Conservation (phyloP, 2,329 filamentous ascomycete species). For the Fusarium nodosum region DNA sequence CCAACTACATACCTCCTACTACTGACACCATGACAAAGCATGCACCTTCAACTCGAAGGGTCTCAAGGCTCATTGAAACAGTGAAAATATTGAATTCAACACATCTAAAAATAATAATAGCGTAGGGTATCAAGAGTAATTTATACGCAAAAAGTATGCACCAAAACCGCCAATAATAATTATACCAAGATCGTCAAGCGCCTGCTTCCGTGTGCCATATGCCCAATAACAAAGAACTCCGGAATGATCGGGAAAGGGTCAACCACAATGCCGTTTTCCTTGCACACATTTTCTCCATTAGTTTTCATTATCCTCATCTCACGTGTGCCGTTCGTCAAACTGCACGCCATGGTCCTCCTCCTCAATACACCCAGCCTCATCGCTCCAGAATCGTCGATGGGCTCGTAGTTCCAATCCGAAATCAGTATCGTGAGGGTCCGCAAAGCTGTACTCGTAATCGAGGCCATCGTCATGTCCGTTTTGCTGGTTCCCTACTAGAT, state of each 20-base stretch:
- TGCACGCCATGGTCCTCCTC: slow-evolving; percentile 53
- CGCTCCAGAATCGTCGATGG: slow-evolving; percentile 54
- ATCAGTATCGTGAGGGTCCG: slow-evolving; percentile 52
- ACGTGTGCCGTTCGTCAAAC: slow-evolving; percentile 43
- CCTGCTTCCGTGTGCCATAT: slow-evolving; percentile 26
- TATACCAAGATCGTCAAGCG: slow-evolving; percentile 20
- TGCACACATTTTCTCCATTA: slow-evolving; percentile 24
- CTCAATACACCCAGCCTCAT: slow-evolving; percentile 55
- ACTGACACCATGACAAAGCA: slow-evolving; percentile 11
- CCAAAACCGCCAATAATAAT: slow-evolving; percentile 19
- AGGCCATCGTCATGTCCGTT: slow-evolving; percentile 42
- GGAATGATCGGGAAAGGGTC: slow-evolving; percentile 24
- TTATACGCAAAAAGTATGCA: slow-evolving; percentile 33
- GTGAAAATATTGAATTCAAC: slow-evolving; percentile 21
- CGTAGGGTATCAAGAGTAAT: slow-evolving; percentile 46
- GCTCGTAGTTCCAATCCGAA: slow-evolving; percentile 55
- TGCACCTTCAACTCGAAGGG: not conserved
- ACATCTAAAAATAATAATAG: slow-evolving; percentile 35
- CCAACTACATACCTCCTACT: too few species aligned
- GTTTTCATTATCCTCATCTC: slow-evolving; percentile 40
- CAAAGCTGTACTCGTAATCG: slow-evolving; percentile 52
- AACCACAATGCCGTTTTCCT: slow-evolving; percentile 24
- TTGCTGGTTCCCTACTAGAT: slow-evolving; percentile 42
- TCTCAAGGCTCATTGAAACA: not conserved
- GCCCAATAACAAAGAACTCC: slow-evolving; percentile 32